Percentiles rank a stretch among this genome's conserved stretches.
Conservation (phyloP, 305 asterid genomes). For the Withania somnifera region DNA sequence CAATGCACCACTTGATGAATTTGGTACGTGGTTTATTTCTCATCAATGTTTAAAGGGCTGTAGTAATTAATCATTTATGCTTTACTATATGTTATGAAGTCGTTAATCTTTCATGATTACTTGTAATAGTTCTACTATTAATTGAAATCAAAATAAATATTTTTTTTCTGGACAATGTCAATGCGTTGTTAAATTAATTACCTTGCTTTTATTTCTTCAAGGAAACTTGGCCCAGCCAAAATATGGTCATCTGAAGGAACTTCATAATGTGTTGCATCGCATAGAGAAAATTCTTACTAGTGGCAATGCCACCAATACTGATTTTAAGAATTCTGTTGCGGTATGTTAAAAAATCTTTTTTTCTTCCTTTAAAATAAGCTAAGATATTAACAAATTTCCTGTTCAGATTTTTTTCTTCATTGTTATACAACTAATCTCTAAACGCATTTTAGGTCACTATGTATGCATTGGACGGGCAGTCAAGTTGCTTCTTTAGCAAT, state of each 20-base stretch:
- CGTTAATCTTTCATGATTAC: not conserved
- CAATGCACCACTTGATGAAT: slow-evolving; percentile 75
- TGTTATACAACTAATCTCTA: too few species aligned
- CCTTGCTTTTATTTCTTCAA: not conserved
- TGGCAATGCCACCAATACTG: slow-evolving; percentile 27
- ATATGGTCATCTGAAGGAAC: slow-evolving; percentile 66
- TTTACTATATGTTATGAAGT: not conserved
- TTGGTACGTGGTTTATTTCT: slow-evolving; percentile 40
- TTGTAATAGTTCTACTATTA: not conserved
- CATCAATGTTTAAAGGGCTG: not conserved
- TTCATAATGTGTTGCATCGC: slow-evolving; percentile 40
- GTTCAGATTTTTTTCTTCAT: not conserved
- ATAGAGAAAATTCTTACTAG: slow-evolving; percentile 40
- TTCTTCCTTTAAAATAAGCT: not conserved
- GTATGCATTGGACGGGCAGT: slow-evolving; percentile 15
- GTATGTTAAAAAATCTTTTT: not conserved
- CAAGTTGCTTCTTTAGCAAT: slow-evolving; percentile 48
- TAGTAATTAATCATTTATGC: not conserved
- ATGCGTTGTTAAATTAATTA: not conserved
- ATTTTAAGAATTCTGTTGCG: slow-evolving; percentile 23
- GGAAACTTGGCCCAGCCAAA: slow-evolving; percentile 63
- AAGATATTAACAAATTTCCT: not conserved
- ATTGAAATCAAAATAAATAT: not conserved
- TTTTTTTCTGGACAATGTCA: too few species aligned
- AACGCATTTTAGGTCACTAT: slow-evolving; percentile 15